These are phyloP conservation scores for Colletotrichum shisoi DNA, from an alignment of 2,329 filamentous ascomycete species.

Conservation along the genomic window DNA sequence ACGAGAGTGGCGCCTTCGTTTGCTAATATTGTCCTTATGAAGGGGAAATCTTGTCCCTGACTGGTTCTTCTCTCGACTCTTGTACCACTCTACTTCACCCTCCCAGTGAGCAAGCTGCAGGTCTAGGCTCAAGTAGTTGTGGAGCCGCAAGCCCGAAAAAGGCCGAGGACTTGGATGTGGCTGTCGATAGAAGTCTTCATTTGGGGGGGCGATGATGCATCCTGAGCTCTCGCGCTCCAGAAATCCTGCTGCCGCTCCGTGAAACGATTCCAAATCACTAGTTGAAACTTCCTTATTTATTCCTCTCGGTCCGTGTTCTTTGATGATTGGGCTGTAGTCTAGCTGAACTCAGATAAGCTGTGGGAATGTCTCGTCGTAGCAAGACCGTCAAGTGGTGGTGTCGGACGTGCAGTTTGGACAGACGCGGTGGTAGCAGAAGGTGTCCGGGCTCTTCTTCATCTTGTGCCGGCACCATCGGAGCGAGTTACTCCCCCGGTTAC, in stretches of 20 bases:
- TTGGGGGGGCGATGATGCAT: slow-evolving; percentile 1
- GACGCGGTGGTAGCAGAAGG: slow-evolving; percentile 62
- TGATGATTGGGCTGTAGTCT: not conserved
- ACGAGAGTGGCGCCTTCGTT: not conserved
- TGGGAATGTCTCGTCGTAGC: not conserved
- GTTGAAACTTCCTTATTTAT: slow-evolving; percentile 5
- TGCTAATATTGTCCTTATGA: not conserved
- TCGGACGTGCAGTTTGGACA: slow-evolving; percentile 56
- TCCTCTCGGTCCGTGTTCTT: not conserved
- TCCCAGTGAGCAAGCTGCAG: not conserved
- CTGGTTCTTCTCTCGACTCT: not conserved
- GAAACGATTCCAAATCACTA: slow-evolving; percentile 11
- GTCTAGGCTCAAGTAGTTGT: slow-evolving; percentile 13
- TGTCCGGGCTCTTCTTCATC: slow-evolving; percentile 57
- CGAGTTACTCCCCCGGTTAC: slow-evolving; percentile 56
- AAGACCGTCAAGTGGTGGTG: slow-evolving; percentile 3
- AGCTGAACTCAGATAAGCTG: not conserved
- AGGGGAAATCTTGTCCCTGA: not conserved
- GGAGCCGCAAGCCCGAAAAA: not conserved
- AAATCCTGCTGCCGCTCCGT: not conserved
- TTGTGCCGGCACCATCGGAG: slow-evolving; percentile 57
- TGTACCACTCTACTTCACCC: slow-evolving; percentile 16
- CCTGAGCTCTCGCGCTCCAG: not conserved
- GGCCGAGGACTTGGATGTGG: slow-evolving; percentile 7
- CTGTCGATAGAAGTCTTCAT: slow-evolving; percentile 8